Conservation (phyloP, 1,284 basidiomycete genomes). For the Lentinula novae-zelandiae region DNA sequence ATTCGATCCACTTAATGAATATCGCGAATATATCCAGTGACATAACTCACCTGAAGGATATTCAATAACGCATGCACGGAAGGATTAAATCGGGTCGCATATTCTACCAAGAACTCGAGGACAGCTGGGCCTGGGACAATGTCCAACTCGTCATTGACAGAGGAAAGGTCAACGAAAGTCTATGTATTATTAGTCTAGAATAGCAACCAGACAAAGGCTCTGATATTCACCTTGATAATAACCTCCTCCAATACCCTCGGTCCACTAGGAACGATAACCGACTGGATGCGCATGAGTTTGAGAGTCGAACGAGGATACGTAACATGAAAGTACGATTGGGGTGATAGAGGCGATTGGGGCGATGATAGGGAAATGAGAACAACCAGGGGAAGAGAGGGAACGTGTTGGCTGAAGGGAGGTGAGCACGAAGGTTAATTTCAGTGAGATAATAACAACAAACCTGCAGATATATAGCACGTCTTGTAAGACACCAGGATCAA, state of each 20-base stretch:
- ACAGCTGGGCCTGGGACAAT: constrained; percentile 57
- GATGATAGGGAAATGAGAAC: constrained; percentile 59
- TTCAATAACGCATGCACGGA: constrained; percentile 55
- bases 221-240: constrained; percentile 29
- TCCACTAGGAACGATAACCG: constrained; percentile 46
- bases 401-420: constrained; percentile 31
- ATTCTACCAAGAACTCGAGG: constrained; percentile 53
- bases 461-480: constrained; percentile 70
- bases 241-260: constrained; percentile 44
- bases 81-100: constrained; percentile 47
- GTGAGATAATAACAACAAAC: constrained; percentile 26
- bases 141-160: constrained; percentile 53
- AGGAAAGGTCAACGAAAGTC: constrained; percentile 63
- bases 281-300: constrained; percentile 50
- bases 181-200: constrained; percentile 21
- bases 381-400: constrained; percentile 51
- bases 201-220: constrained; percentile 27
- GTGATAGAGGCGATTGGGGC: constrained; percentile 37
- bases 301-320: constrained; percentile 57
- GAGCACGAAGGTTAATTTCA: not conserved
- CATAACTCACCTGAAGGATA: constrained; percentile 51
- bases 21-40: not conserved
- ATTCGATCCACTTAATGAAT: not conserved
- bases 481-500: constrained; percentile 54
- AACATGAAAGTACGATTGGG: constrained; percentile 47